phyloP scores from a whole-genome alignment of 306 rosid genomes.

The Morella rubra region DNA sequence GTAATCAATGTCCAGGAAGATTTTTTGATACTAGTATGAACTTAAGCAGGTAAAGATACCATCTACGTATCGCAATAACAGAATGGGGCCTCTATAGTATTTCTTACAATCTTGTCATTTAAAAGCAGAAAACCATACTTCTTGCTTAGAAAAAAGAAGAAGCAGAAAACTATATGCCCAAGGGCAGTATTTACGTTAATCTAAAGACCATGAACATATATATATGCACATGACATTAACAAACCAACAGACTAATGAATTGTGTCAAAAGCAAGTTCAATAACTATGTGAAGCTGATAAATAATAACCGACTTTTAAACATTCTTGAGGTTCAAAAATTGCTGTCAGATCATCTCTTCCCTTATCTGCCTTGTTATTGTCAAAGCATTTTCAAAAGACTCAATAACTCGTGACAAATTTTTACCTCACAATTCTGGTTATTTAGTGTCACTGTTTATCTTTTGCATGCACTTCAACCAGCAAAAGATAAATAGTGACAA shows the following conservation, averaged over 20 bases:
- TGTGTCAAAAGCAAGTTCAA: not conserved
- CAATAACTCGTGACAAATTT: too few species aligned
- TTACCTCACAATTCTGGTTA: too few species aligned
- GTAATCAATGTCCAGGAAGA: constrained; percentile 16
- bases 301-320: not conserved
- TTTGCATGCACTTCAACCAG: too few species aligned
- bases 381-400: too few species aligned
- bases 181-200: not conserved
- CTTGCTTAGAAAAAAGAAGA: too few species aligned
- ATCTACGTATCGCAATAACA: not conserved
- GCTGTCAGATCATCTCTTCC: too few species aligned
- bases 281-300: not conserved
- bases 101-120: not conserved
- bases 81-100: not conserved
- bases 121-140: too few species aligned
- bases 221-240: not conserved
- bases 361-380: too few species aligned
- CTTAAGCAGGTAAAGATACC: not conserved
- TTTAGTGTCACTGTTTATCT: too few species aligned
- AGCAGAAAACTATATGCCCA: not conserved
- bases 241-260: not conserved
- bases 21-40: not conserved
- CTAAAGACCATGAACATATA: too few species aligned
- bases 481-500: too few species aligned
- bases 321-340: not conserved